A percentile compares a stretch with the other conserved stretches of the same genome.
Evolutionary conservation across 495 filamentous ascomycete genomes (phyloP).

Genomic region (Chaetomium fimeti): DNA sequence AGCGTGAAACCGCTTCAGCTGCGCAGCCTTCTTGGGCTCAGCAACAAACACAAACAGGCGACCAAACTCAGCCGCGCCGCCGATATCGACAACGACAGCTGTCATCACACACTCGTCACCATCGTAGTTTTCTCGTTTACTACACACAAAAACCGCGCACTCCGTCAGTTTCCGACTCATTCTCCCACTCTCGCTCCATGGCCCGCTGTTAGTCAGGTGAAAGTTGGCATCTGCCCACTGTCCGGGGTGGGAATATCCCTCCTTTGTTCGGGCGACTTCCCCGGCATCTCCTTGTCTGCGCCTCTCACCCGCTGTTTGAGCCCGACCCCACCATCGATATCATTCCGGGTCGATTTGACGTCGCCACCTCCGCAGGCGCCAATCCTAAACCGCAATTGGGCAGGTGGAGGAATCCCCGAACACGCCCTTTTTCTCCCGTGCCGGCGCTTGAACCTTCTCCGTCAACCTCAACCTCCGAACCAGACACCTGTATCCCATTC

Average conservation of each 20-base stretch:
- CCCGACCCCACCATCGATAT: conserved; percentile 17
- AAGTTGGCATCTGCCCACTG: neutral
- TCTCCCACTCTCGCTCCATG: neutral
- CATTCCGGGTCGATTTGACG: conserved; percentile 11
- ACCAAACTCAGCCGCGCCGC: neutral
- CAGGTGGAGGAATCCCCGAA: conserved; percentile 10
- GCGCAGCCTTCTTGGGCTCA: neutral
- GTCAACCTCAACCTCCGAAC: neutral
- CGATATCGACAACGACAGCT: neutral
- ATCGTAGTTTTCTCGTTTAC: neutral
- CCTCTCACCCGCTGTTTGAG: conserved; percentile 4
- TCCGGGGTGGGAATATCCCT: neutral
- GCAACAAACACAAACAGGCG: neutral
- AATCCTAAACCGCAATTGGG: conserved; percentile 20
- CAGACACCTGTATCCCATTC: neutral
- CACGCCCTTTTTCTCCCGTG: neutral
- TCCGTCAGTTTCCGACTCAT: neutral
- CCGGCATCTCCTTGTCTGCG: conserved; percentile 5
- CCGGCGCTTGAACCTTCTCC: neutral
- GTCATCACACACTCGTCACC: neutral
- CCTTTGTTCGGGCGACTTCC: conserved; percentile 4
- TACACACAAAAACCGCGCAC: neutral
- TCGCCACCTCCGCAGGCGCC: conserved; percentile 23
- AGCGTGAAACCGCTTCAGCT: neutral
- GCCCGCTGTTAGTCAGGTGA: neutral